Evolutionary conservation across 2,329 filamentous ascomycete genomes (phyloP), one percentile per base, ranked within the genome.

Genomic region (Fusarium sp.): DNA sequence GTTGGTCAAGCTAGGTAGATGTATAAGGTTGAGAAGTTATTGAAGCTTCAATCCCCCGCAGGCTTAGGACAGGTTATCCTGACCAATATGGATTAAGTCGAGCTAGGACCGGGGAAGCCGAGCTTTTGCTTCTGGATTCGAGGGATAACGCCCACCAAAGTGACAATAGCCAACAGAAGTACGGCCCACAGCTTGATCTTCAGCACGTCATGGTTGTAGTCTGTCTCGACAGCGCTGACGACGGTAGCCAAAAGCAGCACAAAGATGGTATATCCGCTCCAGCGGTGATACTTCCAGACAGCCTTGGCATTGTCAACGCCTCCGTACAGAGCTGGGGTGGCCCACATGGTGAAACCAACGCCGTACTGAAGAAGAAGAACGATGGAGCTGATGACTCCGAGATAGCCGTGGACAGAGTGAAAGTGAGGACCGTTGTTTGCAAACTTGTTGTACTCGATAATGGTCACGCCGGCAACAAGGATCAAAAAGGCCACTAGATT

Each of bases 231-330:
- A 3, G 95, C 93, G 27, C 91, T 91, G 52, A 87, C 84, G 41
- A 97, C 87, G 0, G 95, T 96, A 13, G 88, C 89, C 68, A 97
- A 82, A 68, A 95, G 85, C 75, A 97, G 76, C 54, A 91, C 77
- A 58, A 95, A 82, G 64, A 95, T 83, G 11, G 89, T 72, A 78
- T 99, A 98, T 4, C 95, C 96, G 26, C 86, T 87, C 58, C 88
- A 82, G 33, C 95, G 89, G 80, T 98, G 96, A 76, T 95, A 97
- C 82, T 97, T 98, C 86, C 95, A 98, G 44, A 97, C 80, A 27
- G 85, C 85, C 86, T 95, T 97, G 23, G 94, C 95, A 6, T 90
- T 90, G 30, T 93, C 90, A 69, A 91, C 90, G 60, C 93, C 90
- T 8, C 95, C 95, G 75, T 95, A 97, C 2, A 97, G 76, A 1